These are phyloP conservation scores for Fusarium chlamydosporum DNA, from an alignment of 2,329 filamentous ascomycete species.

Conservation along the genomic window DNA sequence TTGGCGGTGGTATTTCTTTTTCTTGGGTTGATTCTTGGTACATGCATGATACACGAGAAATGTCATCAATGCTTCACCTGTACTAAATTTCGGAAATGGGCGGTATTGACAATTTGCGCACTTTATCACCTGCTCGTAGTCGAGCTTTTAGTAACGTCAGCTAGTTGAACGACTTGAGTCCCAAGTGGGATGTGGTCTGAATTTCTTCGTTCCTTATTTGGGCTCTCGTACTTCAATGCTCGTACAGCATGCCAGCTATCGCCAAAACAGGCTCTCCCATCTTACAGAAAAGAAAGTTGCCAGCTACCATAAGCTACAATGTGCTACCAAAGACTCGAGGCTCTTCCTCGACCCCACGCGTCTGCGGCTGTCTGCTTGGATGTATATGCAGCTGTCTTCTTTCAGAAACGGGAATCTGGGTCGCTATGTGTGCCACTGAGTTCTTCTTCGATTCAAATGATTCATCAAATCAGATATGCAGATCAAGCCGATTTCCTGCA, in stretches of 20 bases:
- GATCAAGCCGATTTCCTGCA: constrained; percentile 23
- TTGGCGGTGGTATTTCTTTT: background rate
- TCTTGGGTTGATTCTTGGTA: background rate
- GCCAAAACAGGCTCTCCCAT: background rate
- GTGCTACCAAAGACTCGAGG: constrained; percentile 27
- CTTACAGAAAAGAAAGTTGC: background rate
- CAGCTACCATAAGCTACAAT: constrained; percentile 23
- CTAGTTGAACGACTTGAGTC: background rate
- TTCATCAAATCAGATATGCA: constrained; percentile 17
- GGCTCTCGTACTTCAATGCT: background rate
- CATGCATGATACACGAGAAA: constrained; percentile 11
- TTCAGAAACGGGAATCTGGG: constrained; percentile 32
- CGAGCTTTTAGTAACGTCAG: background rate
- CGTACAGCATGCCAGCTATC: constrained; percentile 9
- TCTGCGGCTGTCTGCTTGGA: constrained; percentile 42
- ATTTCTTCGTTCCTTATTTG: background rate
- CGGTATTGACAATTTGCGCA: background rate
- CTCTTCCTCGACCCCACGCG: constrained; percentile 19
- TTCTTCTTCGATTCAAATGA: constrained; percentile 15
- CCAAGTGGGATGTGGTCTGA: background rate
- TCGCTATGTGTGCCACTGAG: constrained; percentile 7
- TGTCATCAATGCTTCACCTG: background rate
- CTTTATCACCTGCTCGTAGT: background rate
- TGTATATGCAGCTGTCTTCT: constrained; percentile 40
- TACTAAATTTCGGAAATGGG: background rate